phyloP scores from a whole-genome alignment of 768 basidiomycete species.

The Hydnum rufescens region DNA sequence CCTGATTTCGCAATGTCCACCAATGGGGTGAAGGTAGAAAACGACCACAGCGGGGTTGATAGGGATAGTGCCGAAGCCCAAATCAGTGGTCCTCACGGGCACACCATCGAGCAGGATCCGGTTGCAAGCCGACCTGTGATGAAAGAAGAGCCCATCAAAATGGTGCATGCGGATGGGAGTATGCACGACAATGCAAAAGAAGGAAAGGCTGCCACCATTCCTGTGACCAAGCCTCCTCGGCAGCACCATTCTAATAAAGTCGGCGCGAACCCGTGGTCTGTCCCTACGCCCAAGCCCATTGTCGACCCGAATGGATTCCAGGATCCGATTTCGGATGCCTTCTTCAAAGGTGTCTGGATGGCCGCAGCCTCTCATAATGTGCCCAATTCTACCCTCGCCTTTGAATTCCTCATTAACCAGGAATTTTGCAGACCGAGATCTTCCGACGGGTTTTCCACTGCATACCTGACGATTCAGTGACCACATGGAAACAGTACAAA shows the following conservation, averaged over 20 bases:
- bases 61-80: too few relatives aligned
- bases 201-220: too few relatives aligned
- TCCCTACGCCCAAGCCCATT: conserved; percentile 46
- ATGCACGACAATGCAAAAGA: too few relatives aligned
- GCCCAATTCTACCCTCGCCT: conserved; percentile 14
- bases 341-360: conserved; percentile 84
- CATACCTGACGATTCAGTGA: conserved; percentile 78
- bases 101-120: too few relatives aligned
- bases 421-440: conserved; percentile 57
- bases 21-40: too few relatives aligned
- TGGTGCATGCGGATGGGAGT: neutral
- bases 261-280: conserved; percentile 35
- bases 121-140: neutral
- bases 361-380: conserved; percentile 80
- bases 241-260: conserved; percentile 35
- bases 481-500: conserved; percentile 91
- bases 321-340: conserved; percentile 70
- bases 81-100: too few relatives aligned
- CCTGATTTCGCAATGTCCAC: too few relatives aligned
- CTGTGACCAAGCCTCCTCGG: conserved; percentile 30
- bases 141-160: neutral
- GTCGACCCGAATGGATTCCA: conserved; percentile 64
- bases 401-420: neutral
- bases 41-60: too few relatives aligned
- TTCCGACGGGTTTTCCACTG: conserved; percentile 90